phyloP scores from a whole-genome alignment of 2,329 filamentous ascomycete genomes.

The Clonostachys chloroleuca region DNA sequence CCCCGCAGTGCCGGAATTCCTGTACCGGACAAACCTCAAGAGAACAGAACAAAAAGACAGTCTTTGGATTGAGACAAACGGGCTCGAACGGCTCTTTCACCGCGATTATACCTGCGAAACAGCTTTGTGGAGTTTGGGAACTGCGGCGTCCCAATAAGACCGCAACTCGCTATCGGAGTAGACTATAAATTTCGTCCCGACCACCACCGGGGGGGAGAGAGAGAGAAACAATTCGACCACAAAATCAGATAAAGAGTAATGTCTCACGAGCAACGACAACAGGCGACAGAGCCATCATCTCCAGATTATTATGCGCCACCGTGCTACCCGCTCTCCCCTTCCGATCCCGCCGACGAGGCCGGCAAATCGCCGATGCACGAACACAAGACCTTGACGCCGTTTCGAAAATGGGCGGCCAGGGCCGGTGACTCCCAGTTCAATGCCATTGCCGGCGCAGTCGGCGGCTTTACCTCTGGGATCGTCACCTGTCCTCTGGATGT shows the following conservation, averaged over 20 bases:
- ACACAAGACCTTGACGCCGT: slow-evolving; percentile 25
- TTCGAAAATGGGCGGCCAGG: slow-evolving; percentile 51
- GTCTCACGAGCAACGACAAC: slow-evolving; percentile 44
- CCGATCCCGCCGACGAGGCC: slow-evolving; percentile 1
- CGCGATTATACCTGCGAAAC: too few relatives aligned
- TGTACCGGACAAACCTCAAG: slow-evolving; percentile 6
- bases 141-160: too few relatives aligned
- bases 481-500: slow-evolving; percentile 97
- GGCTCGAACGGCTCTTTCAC: background rate
- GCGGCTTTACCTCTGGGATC: slow-evolving; percentile 88
- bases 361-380: slow-evolving; percentile 18
- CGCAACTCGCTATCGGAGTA: too few relatives aligned
- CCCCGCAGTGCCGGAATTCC: slow-evolving; percentile 48
- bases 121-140: too few relatives aligned
- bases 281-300: slow-evolving; percentile 20
- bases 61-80: background rate
- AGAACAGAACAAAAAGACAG: background rate
- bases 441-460: slow-evolving; percentile 80
- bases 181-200: too few relatives aligned
- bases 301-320: slow-evolving; percentile 25
- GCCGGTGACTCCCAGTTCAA: slow-evolving; percentile 67
- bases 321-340: slow-evolving; percentile 25
- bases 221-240: background rate
- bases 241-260: slow-evolving; percentile 25
- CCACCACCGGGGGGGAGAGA: too few relatives aligned